Base-by-base conservation (phyloP, 129 eudicot species). In the Kitagawia praeruptora region DNA sequence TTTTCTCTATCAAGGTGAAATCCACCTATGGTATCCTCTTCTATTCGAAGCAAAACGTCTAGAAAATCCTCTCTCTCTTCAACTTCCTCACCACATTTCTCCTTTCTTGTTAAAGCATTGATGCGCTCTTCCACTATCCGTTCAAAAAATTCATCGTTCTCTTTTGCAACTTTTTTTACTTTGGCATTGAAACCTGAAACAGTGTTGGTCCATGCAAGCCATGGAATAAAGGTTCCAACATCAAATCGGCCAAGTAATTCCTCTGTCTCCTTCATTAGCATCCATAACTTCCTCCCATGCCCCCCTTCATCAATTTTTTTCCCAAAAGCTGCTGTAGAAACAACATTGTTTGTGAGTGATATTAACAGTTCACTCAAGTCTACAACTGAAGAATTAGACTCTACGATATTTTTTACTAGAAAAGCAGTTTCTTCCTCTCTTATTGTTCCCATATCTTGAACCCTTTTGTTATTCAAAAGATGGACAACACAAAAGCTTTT, bases 391-490 rank as follows among this genome's bases (percentile, higher is more conserved):
- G 67, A 46, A 75, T 25, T 16, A 19, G 67, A 63, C 34, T 78
- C 44, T 4, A 38, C 64, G 44, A 82, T 82, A 11, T 77, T 77
- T 38, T 78, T 51, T 7, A 82, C 45, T 40, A 82, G 5, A 3
- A 70, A 47, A 25, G 67, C 8, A 4, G 81, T 72, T 49, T 82
- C 85, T 78, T 82, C 85, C 78, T 56, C 82, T 38, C 85, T 78
- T 1, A 71, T 21, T 13, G 6, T 23, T 3, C 78, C 23, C 64
- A 70, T 71, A 11, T 72, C 75, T 4, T 82, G 73, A 42, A 78
- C 75, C 53, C 74, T 77, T 42, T 77, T 77, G 82, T 77, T 77
- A 25, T 47, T 82, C 23, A 82, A 48, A 71, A 73, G 78, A 75
- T 70, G 74, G 64, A 74, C 61, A 27, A 74, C 46, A 74, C 79